Evolutionary conservation across 768 basidiomycete species (phyloP), one percentile per base, ranked within the genome.

Genomic region (Psilocybe sp.): DNA sequence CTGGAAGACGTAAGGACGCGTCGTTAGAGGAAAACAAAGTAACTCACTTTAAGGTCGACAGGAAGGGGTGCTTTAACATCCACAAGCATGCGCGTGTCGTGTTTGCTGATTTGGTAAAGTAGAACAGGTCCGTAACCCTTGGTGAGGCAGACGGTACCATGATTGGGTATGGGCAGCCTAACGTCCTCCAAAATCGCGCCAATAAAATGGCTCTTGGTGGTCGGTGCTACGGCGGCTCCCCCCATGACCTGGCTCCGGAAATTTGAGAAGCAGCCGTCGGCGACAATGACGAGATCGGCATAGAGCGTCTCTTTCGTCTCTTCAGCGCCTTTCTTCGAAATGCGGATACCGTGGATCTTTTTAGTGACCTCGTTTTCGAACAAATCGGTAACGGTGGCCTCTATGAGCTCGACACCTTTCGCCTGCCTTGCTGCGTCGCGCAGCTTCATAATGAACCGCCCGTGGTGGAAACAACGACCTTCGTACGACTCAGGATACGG

Each of bases 181-280:
- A 80, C 84, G 60, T 97, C 81, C 60, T 94, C 81, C 39, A 99
- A 77, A 13, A 98, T 73, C 5, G 84, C 78, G 19, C 95, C 96
- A 52, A 94, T 77, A 61, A 98, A 98, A 66, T 93, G 80, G 46
- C 86, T 85, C 52, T 79, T 81, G 16, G 83, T 82, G 4, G 69
- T 63, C 1, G 85, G 73, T 60, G 82, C 83, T 40, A 63, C 63
- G 10, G 70, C 69, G 14, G 74, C 64, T 36, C 64, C 59, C 46
- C 80, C 80, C 76, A 86, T 77, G n/a, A 92, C 82, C 1, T 72
- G 52, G 10, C 68, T 75, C 44, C 96, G 78, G 75, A 99, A 95
- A 62, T 95, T 97, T 4, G 92, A 95, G 69, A 91, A 91, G 66
- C 92, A 97, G 0, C 96, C 96, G 64, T 99, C 96, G 4, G 95